A percentile compares a stretch with the other conserved stretches of the same genome.
Conservation (phyloP, 164 flowering plant genomes). For the Litsea cubeba region DNA sequence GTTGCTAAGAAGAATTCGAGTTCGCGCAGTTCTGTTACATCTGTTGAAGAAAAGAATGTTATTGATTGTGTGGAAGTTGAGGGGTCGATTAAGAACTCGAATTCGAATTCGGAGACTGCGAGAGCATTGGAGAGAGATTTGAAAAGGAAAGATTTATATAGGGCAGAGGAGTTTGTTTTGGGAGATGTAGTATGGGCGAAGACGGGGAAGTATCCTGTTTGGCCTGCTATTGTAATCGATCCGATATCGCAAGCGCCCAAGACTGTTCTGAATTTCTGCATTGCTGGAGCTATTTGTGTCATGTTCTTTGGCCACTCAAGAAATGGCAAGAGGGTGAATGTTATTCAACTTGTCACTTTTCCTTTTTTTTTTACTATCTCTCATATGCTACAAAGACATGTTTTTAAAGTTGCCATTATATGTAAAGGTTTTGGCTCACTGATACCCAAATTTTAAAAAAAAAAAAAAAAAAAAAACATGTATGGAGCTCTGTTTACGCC, state of each 20-base stretch:
- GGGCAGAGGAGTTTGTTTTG: slow-evolving; percentile 54
- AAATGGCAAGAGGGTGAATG: slow-evolving; percentile 65
- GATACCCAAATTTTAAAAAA: too few species aligned
- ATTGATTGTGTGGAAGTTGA: slow-evolving; percentile 15
- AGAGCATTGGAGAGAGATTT: slow-evolving; percentile 23
- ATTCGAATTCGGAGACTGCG: slow-evolving; percentile 9
- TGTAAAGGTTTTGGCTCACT: too few species aligned
- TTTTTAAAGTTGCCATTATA: too few species aligned
- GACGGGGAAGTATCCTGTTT: slow-evolving; percentile 69
- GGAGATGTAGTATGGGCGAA: slow-evolving; percentile 97
- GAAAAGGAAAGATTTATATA: slow-evolving; percentile 34
- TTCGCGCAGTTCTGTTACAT: slow-evolving; percentile 38
- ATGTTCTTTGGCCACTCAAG: slow-evolving; percentile 92
- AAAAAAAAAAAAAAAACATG: too few species aligned
- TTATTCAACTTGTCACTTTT: background rate
- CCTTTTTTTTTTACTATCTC: too few species aligned
- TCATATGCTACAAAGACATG: too few species aligned
- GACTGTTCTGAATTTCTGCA: slow-evolving; percentile 59
- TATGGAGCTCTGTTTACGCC: too few species aligned
- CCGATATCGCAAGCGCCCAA: slow-evolving; percentile 82
- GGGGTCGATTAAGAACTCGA: slow-evolving; percentile 1
- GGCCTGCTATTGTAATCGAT: slow-evolving; percentile 97
- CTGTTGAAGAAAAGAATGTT: slow-evolving; percentile 24
- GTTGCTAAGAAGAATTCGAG: slow-evolving; percentile 33
- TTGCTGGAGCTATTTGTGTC: slow-evolving; percentile 77